A percentile compares a stretch with the other conserved stretches of the same genome.
These are phyloP conservation scores for Fusarium sp. DNA, from an alignment of 2,329 filamentous ascomycete species.

Conservation along the genomic window DNA sequence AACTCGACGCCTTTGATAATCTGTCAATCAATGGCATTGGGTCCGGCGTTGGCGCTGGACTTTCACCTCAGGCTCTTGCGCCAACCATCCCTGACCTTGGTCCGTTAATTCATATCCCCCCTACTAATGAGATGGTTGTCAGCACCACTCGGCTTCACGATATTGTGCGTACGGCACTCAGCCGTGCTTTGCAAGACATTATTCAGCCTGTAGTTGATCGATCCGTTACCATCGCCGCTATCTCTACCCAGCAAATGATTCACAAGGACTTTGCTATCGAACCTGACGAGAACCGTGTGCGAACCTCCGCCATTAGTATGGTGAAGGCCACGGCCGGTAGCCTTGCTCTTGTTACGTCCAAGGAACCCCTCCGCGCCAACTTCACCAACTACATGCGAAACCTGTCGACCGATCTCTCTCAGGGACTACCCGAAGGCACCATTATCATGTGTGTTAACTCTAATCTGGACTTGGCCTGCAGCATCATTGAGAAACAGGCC, in stretches of 20 bases:
- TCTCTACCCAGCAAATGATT: conserved; percentile 94
- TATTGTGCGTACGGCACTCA: conserved; percentile 88
- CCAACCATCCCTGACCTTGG: conserved; percentile 87
- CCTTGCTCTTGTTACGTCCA: conserved; percentile 95
- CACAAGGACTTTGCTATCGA: conserved; percentile 97
- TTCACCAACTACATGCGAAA: conserved; percentile 95
- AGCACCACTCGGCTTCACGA: conserved; percentile 74
- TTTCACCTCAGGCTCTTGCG: conserved; percentile 82
- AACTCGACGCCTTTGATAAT: conserved; percentile 84
- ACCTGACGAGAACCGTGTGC: conserved; percentile 85
- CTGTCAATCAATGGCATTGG: conserved; percentile 80
- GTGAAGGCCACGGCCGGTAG: conserved; percentile 95
- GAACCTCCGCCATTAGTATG: conserved; percentile 89
- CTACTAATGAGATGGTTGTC: conserved; percentile 82
- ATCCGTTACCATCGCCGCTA: conserved; percentile 97
- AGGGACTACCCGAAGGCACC: conserved; percentile 89
- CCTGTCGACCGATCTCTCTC: conserved; percentile 74
- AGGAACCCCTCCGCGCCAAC: conserved; percentile 94
- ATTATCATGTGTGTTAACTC: conserved; percentile 99
- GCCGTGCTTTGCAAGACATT: conserved; percentile 92
- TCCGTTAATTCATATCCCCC: conserved; percentile 81
- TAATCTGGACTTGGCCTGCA: conserved; percentile 92
- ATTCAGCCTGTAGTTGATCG: conserved; percentile 97
- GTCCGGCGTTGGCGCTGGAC: conserved; percentile 74
- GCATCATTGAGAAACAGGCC: conserved; percentile 93